Percentiles rank a stretch among this genome's conserved stretches.
These are phyloP conservation scores for Zoysia matrella DNA, from an alignment of 202 grass and related monocot species.

Conservation along the genomic window DNA sequence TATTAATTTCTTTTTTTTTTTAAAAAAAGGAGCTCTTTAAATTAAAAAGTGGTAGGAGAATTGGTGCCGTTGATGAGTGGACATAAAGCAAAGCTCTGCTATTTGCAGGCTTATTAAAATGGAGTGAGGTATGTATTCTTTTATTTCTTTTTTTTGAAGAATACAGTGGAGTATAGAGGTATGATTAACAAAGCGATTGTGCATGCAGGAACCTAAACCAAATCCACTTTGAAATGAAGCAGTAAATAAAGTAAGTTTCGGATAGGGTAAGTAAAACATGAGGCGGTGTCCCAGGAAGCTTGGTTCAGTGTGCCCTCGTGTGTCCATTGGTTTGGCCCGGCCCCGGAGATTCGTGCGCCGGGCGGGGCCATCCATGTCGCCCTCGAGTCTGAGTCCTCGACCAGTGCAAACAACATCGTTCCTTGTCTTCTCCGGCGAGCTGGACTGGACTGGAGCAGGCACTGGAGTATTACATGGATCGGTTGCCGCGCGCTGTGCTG, in stretches of 20 bases:
- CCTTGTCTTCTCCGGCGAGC: background rate
- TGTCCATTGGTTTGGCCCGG: slow-evolving; percentile 11
- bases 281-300: background rate
- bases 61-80: background rate
- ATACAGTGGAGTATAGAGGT: background rate
- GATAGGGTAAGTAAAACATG: background rate
- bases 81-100: slow-evolving; percentile 25
- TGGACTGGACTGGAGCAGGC: background rate
- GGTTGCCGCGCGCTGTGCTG: too few species aligned
- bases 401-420: slow-evolving; percentile 1
- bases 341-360: slow-evolving; percentile 41
- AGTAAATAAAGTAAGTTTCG: background rate
- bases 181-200: background rate
- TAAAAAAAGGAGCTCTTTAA: too few species aligned
- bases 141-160: background rate
- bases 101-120: background rate
- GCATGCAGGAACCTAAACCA: background rate
- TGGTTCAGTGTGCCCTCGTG: background rate
- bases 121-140: background rate
- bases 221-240: background rate
- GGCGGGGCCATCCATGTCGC: slow-evolving; percentile 39
- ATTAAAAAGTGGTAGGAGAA: background rate
- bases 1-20: too few species aligned
- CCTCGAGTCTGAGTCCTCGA: slow-evolving; percentile 1
- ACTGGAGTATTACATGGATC: too few species aligned